These are phyloP conservation scores for Phaeosphaeriaceae sp. DNA, from an alignment of 2,329 filamentous ascomycete species.

Conservation along the genomic window DNA sequence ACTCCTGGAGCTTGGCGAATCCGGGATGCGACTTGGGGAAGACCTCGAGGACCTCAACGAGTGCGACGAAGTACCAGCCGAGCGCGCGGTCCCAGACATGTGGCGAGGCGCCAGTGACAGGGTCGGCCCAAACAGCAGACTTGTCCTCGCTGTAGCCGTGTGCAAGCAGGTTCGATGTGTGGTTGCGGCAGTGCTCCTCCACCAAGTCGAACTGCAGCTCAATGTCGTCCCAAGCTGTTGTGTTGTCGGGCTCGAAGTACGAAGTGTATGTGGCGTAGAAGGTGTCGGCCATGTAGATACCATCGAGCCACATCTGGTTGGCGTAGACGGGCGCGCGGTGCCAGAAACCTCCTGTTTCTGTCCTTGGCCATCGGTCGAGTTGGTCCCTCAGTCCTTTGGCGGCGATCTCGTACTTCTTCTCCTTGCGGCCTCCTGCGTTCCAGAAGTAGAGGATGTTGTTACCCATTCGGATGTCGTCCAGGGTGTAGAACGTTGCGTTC, in stretches of 20 bases:
- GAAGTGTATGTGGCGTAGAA: conserved; percentile 51
- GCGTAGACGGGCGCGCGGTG: conserved; percentile 58
- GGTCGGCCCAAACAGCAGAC: conserved; percentile 46
- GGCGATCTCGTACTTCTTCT: conserved; percentile 59
- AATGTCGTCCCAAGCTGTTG: conserved; percentile 55
- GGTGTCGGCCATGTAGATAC: conserved; percentile 54
- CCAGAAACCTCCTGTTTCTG: conserved; percentile 63
- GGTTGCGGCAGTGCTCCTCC: conserved; percentile 45
- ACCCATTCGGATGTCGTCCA: conserved; percentile 61
- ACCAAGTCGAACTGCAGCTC: conserved; percentile 46
- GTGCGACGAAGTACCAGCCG: conserved; percentile 50
- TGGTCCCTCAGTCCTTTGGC: conserved; percentile 57
- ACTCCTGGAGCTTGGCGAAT: conserved; percentile 46
- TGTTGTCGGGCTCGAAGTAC: conserved; percentile 48
- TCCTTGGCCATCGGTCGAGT: conserved; percentile 60
- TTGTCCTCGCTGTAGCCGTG: conserved; percentile 48
- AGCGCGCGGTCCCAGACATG: conserved; percentile 50
- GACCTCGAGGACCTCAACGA: conserved; percentile 59
- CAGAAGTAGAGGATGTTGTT: conserved; percentile 62
- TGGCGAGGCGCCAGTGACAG: conserved; percentile 43
- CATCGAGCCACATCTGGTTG: conserved; percentile 67
- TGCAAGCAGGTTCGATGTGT: conserved; percentile 40
- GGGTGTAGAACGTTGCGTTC: conserved; percentile 57
- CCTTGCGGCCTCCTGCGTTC: conserved; percentile 49
- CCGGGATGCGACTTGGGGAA: conserved; percentile 52